A percentile compares a stretch with the other conserved stretches of the same genome.
Evolutionary conservation across 345 rosid genomes (phyloP).

Genomic region (Laguncularia racemosa): DNA sequence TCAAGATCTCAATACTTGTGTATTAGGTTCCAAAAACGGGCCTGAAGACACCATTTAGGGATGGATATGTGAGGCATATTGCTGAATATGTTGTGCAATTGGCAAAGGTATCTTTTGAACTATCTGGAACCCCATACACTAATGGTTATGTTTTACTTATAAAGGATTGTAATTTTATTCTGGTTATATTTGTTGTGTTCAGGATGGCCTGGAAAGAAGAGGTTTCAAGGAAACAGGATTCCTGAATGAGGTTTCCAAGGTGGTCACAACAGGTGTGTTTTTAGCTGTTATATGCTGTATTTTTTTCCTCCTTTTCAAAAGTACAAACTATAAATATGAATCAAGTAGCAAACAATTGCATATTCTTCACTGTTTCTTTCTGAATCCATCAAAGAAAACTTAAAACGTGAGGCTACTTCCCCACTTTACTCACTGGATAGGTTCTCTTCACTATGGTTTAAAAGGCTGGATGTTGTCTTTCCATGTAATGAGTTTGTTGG

Average conservation of each 20-base stretch:
- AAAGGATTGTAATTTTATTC: background rate
- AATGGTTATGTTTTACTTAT: constrained; percentile 1
- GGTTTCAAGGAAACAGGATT: constrained; percentile 90
- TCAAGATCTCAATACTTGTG: constrained; percentile 4
- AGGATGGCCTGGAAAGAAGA: constrained; percentile 94
- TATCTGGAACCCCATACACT: background rate
- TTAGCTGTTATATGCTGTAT: background rate
- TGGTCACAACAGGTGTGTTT: constrained; percentile 79
- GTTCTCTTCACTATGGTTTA: no score
- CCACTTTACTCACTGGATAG: no score
- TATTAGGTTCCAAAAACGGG: constrained; percentile 79
- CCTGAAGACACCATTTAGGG: constrained; percentile 84
- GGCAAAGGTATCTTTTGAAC: constrained; percentile 53
- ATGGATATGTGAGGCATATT: constrained; percentile 65
- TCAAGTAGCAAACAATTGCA: no score
- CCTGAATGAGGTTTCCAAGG: constrained; percentile 73
- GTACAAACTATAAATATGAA: no score
- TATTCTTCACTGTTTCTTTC: no score
- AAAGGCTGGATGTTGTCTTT: no score
- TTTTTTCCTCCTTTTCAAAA: no score
- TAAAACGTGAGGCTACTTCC: no score
- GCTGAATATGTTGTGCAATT: constrained; percentile 78
- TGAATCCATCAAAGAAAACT: no score
- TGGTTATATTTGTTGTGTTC: constrained; percentile 11
- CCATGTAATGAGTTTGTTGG: no score